Evolutionary conservation across 1,284 basidiomycete genomes (phyloP).

Genomic region (Cryptococcus sp.): DNA sequence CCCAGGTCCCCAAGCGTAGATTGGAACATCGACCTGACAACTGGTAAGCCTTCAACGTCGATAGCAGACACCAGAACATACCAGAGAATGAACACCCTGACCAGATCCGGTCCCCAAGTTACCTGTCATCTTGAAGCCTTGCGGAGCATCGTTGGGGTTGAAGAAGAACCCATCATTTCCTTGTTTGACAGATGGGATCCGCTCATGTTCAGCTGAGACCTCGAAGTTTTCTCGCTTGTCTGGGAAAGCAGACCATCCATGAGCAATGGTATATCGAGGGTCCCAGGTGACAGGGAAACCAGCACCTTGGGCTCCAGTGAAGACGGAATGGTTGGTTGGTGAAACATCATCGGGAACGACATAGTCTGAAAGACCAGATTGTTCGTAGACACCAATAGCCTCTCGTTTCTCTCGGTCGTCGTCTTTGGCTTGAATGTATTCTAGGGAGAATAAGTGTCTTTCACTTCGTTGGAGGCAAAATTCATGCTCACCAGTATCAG

Average conservation of each 20-base stretch:
- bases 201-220: slow-evolving; percentile 34
- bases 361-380: slow-evolving; percentile 44
- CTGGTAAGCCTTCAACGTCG: background rate
- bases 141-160: slow-evolving; percentile 41
- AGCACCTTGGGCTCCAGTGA: slow-evolving; percentile 33
- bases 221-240: slow-evolving; percentile 42
- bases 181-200: slow-evolving; percentile 36
- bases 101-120: slow-evolving; percentile 35
- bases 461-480: slow-evolving; percentile 16
- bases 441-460: background rate
- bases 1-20: slow-evolving; percentile 47
- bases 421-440: slow-evolving; percentile 39
- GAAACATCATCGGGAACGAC: slow-evolving; percentile 26
- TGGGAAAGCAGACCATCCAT: slow-evolving; percentile 43
- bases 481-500: background rate
- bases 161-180: slow-evolving; percentile 34
- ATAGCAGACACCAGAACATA: background rate
- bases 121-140: slow-evolving; percentile 45
- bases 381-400: slow-evolving; percentile 45
- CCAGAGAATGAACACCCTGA: slow-evolving; percentile 46
- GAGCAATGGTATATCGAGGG: slow-evolving; percentile 46
- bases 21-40: slow-evolving; percentile 37
- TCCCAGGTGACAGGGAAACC: slow-evolving; percentile 49
- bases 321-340: slow-evolving; percentile 36
- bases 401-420: slow-evolving; percentile 43